Percentiles rank a stretch among this genome's conserved stretches.
These are phyloP conservation scores for Yamadazyma siamensis DNA, from an alignment of 1,139 yeast species.

Conservation along the genomic window DNA sequence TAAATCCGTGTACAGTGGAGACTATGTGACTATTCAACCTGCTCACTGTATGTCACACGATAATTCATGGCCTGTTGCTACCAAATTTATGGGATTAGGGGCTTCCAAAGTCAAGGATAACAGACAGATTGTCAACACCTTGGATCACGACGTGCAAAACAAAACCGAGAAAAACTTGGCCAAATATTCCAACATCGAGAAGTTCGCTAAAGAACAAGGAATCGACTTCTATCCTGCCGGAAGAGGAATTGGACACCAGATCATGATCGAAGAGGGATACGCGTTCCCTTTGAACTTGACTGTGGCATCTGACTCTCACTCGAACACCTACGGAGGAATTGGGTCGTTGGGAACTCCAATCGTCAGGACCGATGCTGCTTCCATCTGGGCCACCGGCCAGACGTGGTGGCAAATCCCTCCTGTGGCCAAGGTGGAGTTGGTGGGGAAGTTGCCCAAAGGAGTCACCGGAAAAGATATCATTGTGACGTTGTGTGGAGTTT, in stretches of 20 bases:
- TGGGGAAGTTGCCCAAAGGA: slow-evolving; percentile 78
- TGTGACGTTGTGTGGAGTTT: slow-evolving; percentile 90
- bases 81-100: slow-evolving; percentile 93
- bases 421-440: slow-evolving; percentile 87
- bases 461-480: slow-evolving; percentile 96
- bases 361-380: slow-evolving; percentile 97
- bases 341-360: slow-evolving; percentile 96
- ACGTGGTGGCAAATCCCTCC: slow-evolving; percentile 99
- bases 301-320: slow-evolving; percentile 97
- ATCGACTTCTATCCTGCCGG: slow-evolving; percentile 98
- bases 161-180: slow-evolving; percentile 81
- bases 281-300: slow-evolving; percentile 93
- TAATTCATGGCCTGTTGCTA: slow-evolving; percentile 98
- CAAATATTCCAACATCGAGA: slow-evolving; percentile 83
- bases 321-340: slow-evolving; percentile 96
- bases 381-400: slow-evolving; percentile 99
- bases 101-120: slow-evolving; percentile 80
- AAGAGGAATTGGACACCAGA: slow-evolving; percentile 97
- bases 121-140: slow-evolving; percentile 88
- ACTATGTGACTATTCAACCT: slow-evolving; percentile 91
- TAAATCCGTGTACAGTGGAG: slow-evolving; percentile 81
- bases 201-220: slow-evolving; percentile 88
- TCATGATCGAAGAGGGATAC: slow-evolving; percentile 98
- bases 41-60: slow-evolving; percentile 99
- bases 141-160: slow-evolving; percentile 98